Evolutionary conservation across 352 stramenopile genomes (phyloP), one percentile per base, ranked within the genome.

Genomic region (Lagenidium giganteum): DNA sequence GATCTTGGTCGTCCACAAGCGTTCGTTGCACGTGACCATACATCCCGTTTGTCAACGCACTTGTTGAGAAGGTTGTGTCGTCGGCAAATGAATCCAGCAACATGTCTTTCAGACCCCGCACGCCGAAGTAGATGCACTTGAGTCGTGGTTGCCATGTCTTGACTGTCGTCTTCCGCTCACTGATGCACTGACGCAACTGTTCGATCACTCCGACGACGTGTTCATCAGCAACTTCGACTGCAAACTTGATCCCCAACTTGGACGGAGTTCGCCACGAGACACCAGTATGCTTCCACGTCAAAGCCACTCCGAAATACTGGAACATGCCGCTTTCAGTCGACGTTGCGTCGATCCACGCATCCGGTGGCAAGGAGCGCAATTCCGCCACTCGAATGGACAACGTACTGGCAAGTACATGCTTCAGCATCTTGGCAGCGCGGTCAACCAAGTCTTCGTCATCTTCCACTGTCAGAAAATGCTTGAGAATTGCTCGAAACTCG

Each of bases 391-490:
- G 87, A 5, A 83, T 67, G 13, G 54, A 55, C 1, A 79, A 37
- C 26, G 87, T 56, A 4, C 50, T 69, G 16, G 43, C 35, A 1
- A 89, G 54, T 9, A 84, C 34, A 8, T 84, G 53, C 8, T 67
- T 49, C 8, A 89, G 42, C 9, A 82, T 61, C 25, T 33, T 43
- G 11, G 47, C 58, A 5, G 70, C 72, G 18, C 61, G 43, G 47
- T 87, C 72, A 20, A 76, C 71, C 3, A 89, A 57, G 24, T 82
- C 60, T 40, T 86, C 84, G 2, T 78, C 61, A 7, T 86, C 67
- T 20, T 74, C 60, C 14, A 55, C 49, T 16, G 30, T 48, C 21
- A 77, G 20, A 36, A 75, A 83, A 26, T 84, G 49, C 2, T 47
- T 31, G 16, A 89, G 36, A 26, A 84, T 64, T 5, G 47, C 20